phyloP scores from a whole-genome alignment of 345 rosid species.

The Salix purpurea region DNA sequence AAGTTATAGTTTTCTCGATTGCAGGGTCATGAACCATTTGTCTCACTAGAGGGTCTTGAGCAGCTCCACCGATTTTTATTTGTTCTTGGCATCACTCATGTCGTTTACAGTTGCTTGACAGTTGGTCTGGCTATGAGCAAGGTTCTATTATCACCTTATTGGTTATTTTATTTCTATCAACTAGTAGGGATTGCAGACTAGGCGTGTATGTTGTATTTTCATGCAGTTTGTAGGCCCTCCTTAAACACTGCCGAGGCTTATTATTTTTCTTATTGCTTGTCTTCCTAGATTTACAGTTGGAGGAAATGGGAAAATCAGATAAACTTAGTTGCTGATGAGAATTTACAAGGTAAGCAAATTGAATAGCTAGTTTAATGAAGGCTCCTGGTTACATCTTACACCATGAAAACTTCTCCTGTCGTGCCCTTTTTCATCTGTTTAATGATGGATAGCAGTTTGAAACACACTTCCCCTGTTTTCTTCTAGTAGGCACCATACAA shows the following conservation, averaged over 20 bases:
- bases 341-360: slow-evolving; percentile 47
- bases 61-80: slow-evolving; percentile 88
- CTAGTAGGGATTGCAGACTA: too few relatives aligned
- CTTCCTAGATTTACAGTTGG: slow-evolving; percentile 80
- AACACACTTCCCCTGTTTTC: too few relatives aligned
- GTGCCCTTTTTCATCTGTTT: too few relatives aligned
- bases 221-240: background rate
- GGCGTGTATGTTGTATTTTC: too few relatives aligned
- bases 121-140: slow-evolving; percentile 93
- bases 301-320: slow-evolving; percentile 83
- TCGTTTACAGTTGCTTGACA: slow-evolving; percentile 77
- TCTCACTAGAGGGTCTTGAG: slow-evolving; percentile 73
- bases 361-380: background rate
- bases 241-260: background rate
- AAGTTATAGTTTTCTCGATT: background rate
- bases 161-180: too few relatives aligned
- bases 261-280: slow-evolving; percentile 1
- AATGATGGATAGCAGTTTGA: too few relatives aligned
- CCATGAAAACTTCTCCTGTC: background rate
- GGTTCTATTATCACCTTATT: slow-evolving; percentile 34
- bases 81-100: slow-evolving; percentile 88
- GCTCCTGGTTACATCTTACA: background rate
- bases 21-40: slow-evolving; percentile 93
- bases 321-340: slow-evolving; percentile 45
- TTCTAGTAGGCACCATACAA: background rate